A percentile compares a stretch with the other conserved stretches of the same genome.
phyloP scores from a whole-genome alignment of 2,329 filamentous ascomycete genomes.

The Tolypocladium pustulatum region DNA sequence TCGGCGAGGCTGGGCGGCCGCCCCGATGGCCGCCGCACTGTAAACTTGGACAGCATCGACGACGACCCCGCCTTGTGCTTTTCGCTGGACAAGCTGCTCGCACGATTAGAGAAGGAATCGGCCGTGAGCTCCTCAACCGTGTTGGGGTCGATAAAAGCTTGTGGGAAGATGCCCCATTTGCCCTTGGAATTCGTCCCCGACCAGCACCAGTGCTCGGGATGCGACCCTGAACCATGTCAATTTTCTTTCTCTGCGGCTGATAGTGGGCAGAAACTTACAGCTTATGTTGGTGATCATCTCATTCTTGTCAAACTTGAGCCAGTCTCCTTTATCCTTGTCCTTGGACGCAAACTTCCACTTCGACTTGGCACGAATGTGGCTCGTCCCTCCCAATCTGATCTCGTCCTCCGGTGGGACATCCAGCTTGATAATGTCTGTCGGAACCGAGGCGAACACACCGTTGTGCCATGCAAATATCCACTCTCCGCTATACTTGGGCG shows the following conservation, averaged over 20 bases:
- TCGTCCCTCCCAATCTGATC: conserved; percentile 34
- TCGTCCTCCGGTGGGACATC: conserved; percentile 35
- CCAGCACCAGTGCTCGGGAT: conserved; percentile 46
- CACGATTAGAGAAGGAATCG: conserved; percentile 14
- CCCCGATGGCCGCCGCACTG: conserved; percentile 17
- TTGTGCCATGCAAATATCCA: conserved; percentile 50
- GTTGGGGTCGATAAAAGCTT: conserved; percentile 34
- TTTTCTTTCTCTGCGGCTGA: not conserved
- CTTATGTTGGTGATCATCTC: conserved; percentile 56
- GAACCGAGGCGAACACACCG: conserved; percentile 37
- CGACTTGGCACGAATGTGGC: conserved; percentile 35
- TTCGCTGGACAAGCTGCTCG: conserved; percentile 21
- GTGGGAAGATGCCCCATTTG: conserved; percentile 42
- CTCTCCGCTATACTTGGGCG: conserved; percentile 39
- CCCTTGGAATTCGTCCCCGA: conserved; percentile 40
- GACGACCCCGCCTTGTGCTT: conserved; percentile 20
- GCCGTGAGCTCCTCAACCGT: conserved; percentile 28
- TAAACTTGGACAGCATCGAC: conserved; percentile 23
- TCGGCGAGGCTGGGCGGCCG: conserved; percentile 22
- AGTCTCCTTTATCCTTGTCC: conserved; percentile 31
- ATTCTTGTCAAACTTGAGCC: conserved; percentile 54
- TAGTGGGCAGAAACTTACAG: conserved; percentile 27
- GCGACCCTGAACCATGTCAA: conserved; percentile 23
- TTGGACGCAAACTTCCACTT: conserved; percentile 44
- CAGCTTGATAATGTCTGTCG: conserved; percentile 36